phyloP scores from a whole-genome alignment of 2,329 filamentous ascomycete species.

The Rhinocladiella mackenziei region DNA sequence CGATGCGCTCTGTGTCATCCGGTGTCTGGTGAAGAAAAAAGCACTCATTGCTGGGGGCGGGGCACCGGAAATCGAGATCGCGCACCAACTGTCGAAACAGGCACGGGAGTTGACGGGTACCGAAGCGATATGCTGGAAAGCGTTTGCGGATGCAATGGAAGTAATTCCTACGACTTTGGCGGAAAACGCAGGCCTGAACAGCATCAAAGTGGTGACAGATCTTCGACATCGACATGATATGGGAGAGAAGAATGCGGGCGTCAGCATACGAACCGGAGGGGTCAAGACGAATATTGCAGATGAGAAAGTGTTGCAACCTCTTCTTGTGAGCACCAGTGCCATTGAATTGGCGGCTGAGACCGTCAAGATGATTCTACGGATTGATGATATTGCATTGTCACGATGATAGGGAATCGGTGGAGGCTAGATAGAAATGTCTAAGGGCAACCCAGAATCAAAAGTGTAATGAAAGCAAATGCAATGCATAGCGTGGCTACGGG shows the following conservation, averaged over 20 bases:
- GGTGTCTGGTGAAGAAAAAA: constrained; percentile 98
- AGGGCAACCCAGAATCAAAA: background rate
- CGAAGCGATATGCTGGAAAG: constrained; percentile 98
- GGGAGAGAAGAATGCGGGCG: constrained; percentile 91
- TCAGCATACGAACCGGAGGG: constrained; percentile 96
- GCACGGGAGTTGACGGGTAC: constrained; percentile 81
- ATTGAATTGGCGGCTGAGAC: constrained; percentile 97
- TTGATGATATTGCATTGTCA: constrained; percentile 62
- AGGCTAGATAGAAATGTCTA: constrained; percentile 5
- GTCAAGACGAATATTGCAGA: constrained; percentile 96
- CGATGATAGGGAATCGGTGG: constrained; percentile 30
- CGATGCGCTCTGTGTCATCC: constrained; percentile 94
- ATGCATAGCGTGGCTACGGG: constrained; percentile 19
- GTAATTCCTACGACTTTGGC: constrained; percentile 94
- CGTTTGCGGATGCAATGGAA: constrained; percentile 95
- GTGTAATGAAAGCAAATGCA: constrained; percentile 2
- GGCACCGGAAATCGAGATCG: constrained; percentile 94
- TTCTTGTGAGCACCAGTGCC: constrained; percentile 94
- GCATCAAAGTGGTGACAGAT: constrained; percentile 97
- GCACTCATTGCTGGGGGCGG: constrained; percentile 97
- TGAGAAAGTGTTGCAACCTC: constrained; percentile 92
- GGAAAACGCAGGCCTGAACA: constrained; percentile 95
- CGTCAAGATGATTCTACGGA: constrained; percentile 85
- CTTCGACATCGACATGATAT: constrained; percentile 89
- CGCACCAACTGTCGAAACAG: constrained; percentile 76